Percentiles rank a stretch among this genome's conserved stretches.
Conservation (phyloP, 352 stramenopile genomes). For the Blastocystis sp. region DNA sequence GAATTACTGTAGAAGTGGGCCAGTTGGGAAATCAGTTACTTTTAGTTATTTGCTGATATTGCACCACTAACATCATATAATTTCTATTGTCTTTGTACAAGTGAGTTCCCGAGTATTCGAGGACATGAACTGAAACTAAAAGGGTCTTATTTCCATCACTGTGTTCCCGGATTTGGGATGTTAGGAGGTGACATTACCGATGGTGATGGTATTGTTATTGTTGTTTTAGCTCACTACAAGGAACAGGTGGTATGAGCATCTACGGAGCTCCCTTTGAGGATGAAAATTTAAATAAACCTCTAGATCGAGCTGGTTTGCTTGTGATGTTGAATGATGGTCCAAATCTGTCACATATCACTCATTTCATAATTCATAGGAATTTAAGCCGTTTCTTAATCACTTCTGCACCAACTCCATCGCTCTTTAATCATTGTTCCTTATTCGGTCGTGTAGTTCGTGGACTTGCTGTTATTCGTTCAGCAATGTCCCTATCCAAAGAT, state of each 20-base stretch:
- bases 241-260: constrained; percentile 63
- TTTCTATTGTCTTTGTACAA: constrained; percentile 61
- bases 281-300: constrained; percentile 55
- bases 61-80: constrained; percentile 59
- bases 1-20: constrained; percentile 58
- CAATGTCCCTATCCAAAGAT: constrained; percentile 6
- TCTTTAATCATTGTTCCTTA: neutral
- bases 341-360: constrained; percentile 26
- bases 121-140: constrained; percentile 47
- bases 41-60: constrained; percentile 64
- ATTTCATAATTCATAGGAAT: constrained; percentile 15
- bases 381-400: constrained; percentile 66
- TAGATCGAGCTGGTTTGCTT: constrained; percentile 42
- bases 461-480: constrained; percentile 25
- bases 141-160: constrained; percentile 47
- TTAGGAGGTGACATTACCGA: constrained; percentile 57
- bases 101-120: constrained; percentile 30
- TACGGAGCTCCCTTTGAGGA: constrained; percentile 68
- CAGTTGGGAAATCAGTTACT: neutral
- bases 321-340: constrained; percentile 41
- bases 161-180: constrained; percentile 9
- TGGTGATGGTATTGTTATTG: constrained; percentile 54
- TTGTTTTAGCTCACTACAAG: neutral
- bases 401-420: constrained; percentile 3
- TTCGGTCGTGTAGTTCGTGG: constrained; percentile 59